Evolutionary conservation across 441 rosid genomes (phyloP).

Genomic region (Gossypium davidsonii): DNA sequence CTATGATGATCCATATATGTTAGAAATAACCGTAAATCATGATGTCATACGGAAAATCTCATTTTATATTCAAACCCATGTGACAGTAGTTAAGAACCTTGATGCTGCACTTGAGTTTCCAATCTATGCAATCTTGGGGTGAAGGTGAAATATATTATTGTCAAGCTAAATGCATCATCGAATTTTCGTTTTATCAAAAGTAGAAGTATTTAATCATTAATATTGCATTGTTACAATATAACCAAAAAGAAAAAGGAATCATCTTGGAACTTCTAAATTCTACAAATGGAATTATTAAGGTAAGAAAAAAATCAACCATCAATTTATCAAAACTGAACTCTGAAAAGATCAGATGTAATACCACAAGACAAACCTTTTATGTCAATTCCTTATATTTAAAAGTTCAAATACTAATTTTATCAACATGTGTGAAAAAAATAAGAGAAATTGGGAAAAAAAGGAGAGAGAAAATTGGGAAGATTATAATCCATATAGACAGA

Average conservation of each 20-base stretch:
- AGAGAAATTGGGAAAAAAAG: neutral
- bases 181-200: neutral
- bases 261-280: no score
- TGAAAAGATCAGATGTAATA: neutral
- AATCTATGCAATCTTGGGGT: neutral
- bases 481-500: neutral
- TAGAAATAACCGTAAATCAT: conserved; percentile 1
- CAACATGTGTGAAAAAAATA: neutral
- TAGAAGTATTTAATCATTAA: neutral
- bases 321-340: neutral
- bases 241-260: no score
- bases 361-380: neutral
- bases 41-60: neutral
- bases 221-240: no score
- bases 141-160: neutral
- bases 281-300: no score
- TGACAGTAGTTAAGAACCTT: neutral
- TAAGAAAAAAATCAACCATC: no score
- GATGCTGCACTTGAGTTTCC: neutral
- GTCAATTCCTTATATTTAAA: neutral
- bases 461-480: neutral
- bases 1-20: conserved; percentile 11
- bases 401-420: neutral
- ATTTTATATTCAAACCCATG: conserved; percentile 8
- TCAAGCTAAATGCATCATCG: neutral